Evolutionary conservation across 495 filamentous ascomycete species (phyloP), one percentile per base, ranked within the genome.

Genomic region (Penicillium antarcticum): DNA sequence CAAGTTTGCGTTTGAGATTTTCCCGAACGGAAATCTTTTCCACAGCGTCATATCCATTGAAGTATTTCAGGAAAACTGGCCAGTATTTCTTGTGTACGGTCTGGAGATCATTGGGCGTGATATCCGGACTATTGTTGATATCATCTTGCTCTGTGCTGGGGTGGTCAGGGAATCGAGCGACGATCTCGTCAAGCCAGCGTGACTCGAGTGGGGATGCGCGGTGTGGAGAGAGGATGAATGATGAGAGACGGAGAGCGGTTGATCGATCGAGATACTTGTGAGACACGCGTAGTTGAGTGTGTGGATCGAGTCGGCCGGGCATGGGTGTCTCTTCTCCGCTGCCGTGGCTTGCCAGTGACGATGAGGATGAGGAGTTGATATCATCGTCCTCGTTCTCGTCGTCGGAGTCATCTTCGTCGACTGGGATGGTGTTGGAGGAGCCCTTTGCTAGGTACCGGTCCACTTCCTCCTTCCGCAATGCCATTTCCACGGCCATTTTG

Each of bases 21-120:
- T 97, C 91, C 32, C 83, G 77, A 10, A 91, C 77, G 0, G 83
- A 77, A 60, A 97, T 88, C 65, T 92, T 87, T 73, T 98, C 94
- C 34, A 98, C 70, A 5, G 92, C 89, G 65, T 89, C 83, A 38
- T 77, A 75, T 1, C 94, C 94, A 68, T 97, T 92, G 55, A 97
- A 89, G 67, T 96, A 95, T 64, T 87, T 87, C 57, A 86, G 53
- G 42, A 83, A 72, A 7, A 63, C 67, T 5, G 80, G 78, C 77
- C 81, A 83, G 23, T 75, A 67, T 19, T 68, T 70, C 34, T 72
- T 64, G 24, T 81, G 72, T 34, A 87, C 78, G 29, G 68, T 67
- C 35, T 77, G 76, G 66, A 77, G 80, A 17, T 72, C 73, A 51
- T 52, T 49, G 35, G 57, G 71, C 57, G 47, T 54, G 51, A 47